Conservation (phyloP, 768 basidiomycete genomes). For the Mrakia hoshinonis region DNA sequence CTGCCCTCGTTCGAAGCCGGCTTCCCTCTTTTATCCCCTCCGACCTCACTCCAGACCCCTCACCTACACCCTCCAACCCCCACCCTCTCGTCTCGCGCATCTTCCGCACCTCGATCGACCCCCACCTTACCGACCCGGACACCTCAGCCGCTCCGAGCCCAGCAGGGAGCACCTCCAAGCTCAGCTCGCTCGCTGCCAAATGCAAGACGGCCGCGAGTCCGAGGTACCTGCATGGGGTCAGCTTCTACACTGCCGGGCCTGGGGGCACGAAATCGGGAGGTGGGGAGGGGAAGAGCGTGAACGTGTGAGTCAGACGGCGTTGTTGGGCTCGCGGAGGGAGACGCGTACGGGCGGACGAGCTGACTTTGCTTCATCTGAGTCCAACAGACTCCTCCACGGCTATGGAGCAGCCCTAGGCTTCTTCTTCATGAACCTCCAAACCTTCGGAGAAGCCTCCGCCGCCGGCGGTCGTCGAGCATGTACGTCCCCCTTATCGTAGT, state of each 20-base stretch:
- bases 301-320: background rate
- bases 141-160: background rate
- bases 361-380: background rate
- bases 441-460: conserved; percentile 39
- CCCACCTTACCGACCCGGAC: background rate
- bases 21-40: conserved; percentile 12
- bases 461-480: conserved; percentile 58
- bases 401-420: conserved; percentile 81
- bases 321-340: background rate
- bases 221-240: conserved; percentile 15
- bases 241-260: conserved; percentile 10
- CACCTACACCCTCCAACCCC: conserved; percentile 4
- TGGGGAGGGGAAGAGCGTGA: background rate
- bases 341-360: background rate
- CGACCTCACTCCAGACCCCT: background rate
- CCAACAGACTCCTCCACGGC: conserved; percentile 49
- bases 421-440: conserved; percentile 14
- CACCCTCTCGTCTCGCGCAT: conserved; percentile 19
- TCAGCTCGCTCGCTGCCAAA: background rate
- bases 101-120: background rate
- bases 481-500: background rate
- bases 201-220: background rate
- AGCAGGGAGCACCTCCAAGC: background rate
- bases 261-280: conserved; percentile 5
- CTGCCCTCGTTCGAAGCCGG: background rate